These are phyloP conservation scores for Pascua guehoae DNA, from an alignment of 1,284 basidiomycete genomes.

Conservation along the genomic window DNA sequence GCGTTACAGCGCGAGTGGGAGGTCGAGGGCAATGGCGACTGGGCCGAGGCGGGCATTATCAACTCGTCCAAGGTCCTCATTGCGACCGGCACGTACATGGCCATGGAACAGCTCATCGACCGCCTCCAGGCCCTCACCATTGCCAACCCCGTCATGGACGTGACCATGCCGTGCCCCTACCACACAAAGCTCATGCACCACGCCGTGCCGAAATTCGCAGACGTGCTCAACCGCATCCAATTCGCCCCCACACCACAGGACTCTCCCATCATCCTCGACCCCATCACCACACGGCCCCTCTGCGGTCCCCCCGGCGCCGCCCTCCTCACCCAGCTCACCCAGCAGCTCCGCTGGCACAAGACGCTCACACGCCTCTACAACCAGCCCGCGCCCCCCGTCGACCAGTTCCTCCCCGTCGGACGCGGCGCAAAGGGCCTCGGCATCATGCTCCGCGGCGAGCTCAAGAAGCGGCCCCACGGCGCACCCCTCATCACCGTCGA, in stretches of 20 bases:
- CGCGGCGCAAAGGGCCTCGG: conserved; percentile 47
- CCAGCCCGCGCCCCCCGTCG: conserved; percentile 28
- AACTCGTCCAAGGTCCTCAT: conserved; percentile 47
- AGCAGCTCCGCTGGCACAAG: conserved; percentile 47
- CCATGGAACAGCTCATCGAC: conserved; percentile 42
- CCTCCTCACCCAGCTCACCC: conserved; percentile 40
- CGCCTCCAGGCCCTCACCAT: conserved; percentile 40
- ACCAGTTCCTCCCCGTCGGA: conserved; percentile 42
- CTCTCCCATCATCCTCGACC: conserved; percentile 39
- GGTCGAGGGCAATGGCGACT: conserved; percentile 35
- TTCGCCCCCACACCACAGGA: conserved; percentile 27
- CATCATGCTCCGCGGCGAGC: conserved; percentile 45
- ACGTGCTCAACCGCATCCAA: conserved; percentile 33
- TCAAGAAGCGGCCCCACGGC: conserved; percentile 31
- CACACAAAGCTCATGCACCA: conserved; percentile 46
- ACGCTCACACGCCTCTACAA: conserved; percentile 39
- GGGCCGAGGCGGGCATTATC: conserved; percentile 46
- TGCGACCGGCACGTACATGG: conserved; percentile 42
- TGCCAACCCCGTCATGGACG: conserved; percentile 49
- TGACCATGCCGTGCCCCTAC: conserved; percentile 47
- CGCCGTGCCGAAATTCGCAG: conserved; percentile 38
- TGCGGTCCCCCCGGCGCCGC: conserved; percentile 32
- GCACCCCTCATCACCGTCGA: conserved; percentile 29
- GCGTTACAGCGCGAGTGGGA: conserved; percentile 37
- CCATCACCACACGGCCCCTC: conserved; percentile 42